These are phyloP conservation scores for Beauveria brongniartii DNA, from an alignment of 2,329 filamentous ascomycete species.

Conservation along the genomic window DNA sequence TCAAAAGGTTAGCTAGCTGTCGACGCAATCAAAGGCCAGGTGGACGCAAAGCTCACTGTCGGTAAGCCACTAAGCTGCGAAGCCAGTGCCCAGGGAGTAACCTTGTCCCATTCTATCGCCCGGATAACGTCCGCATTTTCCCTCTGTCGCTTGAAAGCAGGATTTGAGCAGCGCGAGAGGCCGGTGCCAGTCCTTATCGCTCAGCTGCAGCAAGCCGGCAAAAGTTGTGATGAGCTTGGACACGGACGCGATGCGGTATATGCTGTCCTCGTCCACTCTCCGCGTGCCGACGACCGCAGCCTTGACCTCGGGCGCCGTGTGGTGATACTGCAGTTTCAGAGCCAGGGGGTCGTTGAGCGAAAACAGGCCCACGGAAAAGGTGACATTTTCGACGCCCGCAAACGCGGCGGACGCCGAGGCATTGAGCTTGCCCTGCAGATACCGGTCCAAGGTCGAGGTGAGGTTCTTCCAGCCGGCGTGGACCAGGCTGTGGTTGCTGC, in stretches of 20 bases:
- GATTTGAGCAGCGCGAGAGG: background rate
- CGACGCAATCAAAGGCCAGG: too few relatives aligned
- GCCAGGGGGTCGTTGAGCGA: constrained; percentile 2
- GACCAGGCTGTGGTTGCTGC: background rate
- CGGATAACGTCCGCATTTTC: background rate
- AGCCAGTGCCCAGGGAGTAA: constrained; percentile 4
- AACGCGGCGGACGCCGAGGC: background rate
- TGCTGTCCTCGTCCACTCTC: background rate
- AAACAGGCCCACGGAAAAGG: constrained; percentile 5
- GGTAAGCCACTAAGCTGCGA: constrained; percentile 6
- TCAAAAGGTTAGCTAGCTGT: background rate
- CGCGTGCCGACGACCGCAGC: background rate
- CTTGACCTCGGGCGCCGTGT: background rate
- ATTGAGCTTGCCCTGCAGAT: constrained; percentile 4
- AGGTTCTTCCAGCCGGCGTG: background rate
- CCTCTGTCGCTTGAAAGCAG: background rate
- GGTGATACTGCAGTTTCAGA: background rate
- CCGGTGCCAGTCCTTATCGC: background rate
- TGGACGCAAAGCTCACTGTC: background rate
- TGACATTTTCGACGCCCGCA: background rate
- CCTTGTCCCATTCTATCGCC: constrained; percentile 3
- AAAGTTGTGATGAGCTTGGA: constrained; percentile 3
- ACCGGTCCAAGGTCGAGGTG: background rate
- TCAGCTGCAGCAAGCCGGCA: background rate
- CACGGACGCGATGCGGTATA: constrained; percentile 5